phyloP scores from a whole-genome alignment of 805 yeast species.

The Suhomyces sp. region DNA sequence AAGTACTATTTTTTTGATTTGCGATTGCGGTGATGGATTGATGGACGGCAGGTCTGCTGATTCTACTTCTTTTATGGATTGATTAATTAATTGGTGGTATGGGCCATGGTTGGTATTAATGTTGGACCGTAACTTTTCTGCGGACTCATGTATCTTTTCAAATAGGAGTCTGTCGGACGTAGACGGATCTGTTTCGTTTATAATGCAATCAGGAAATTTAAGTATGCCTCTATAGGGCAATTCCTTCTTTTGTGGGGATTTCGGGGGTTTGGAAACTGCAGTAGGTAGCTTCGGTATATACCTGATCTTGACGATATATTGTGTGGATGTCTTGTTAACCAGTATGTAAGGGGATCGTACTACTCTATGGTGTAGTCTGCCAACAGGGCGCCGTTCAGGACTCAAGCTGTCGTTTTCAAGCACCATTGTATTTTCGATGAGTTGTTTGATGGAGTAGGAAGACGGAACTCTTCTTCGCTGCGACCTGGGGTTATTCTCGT shows the following conservation, averaged over 20 bases:
- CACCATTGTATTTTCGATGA: conserved; percentile 17
- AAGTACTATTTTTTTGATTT: conserved; percentile 65
- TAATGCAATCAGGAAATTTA: conserved; percentile 55
- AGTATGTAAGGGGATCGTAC: too few relatives aligned
- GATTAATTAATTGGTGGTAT: not conserved
- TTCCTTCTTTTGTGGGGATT: conserved; percentile 37
- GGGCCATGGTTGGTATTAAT: conserved; percentile 9
- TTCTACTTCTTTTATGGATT: conserved; percentile 15
- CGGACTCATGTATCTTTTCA: conserved; percentile 36
- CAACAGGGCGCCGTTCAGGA: not conserved
- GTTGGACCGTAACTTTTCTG: conserved; percentile 37
- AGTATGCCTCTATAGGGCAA: conserved; percentile 70
- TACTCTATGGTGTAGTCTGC: not conserved
- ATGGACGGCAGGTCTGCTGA: conserved; percentile 13
- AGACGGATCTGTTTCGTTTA: conserved; percentile 61
- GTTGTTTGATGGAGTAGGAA: conserved; percentile 18
- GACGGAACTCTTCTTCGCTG: conserved; percentile 16
- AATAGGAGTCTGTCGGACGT: conserved; percentile 50
- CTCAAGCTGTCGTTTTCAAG: not conserved
- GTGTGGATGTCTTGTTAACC: not conserved
- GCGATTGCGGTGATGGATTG: conserved; percentile 20
- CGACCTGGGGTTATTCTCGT: conserved; percentile 20
- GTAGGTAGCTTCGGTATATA: not conserved
- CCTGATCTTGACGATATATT: conserved; percentile 1
- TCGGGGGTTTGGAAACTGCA: not conserved